Evolutionary conservation across 192 early-diverging fungal species (phyloP), one percentile per base, ranked within the genome.

Genomic region (Coemansia reversa): DNA sequence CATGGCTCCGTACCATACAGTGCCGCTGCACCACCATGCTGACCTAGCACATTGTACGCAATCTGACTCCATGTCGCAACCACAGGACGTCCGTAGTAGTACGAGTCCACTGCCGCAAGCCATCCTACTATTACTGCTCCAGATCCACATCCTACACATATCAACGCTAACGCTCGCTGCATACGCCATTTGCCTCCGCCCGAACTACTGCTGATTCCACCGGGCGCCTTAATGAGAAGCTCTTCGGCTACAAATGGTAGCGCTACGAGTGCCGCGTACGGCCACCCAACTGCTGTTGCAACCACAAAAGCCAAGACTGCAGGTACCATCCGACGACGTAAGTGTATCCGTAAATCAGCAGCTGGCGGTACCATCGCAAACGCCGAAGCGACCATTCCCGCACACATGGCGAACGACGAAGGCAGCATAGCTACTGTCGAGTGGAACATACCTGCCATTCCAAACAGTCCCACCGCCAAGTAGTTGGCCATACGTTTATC

Each of bases 1-100:
- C 91, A 93, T 22, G 92, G 93, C 72, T 99, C 95, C 1, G 92
- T 93, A 23, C 96, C 94, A 73, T 87, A 97, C 24, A 97, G 83
- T 49, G 90, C 76, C 8, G 93, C 90, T 1, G 89, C 87, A 19
- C 86, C 65, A 59, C 68, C 54, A 79, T 84, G 18, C 75, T 23
- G 32, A 7, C 70, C 79, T 77, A 98, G 90, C 2, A 99, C 88
- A 67, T 99, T 99, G 74, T 99, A 99, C 24, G 85, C 62, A 3
- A 99, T 84, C 66, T 97, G 91, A 72, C 97, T 97, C 72, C 86
- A 82, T 19, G 93, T 90, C 5, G 93, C 93, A 3, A 96, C 53
- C 1, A 82, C 84, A 23, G 80, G 58, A 9, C 82, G 76, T 11
- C 84, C 75, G 75, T 99, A 99, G 64, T 90, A 92, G 58, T 74